phyloP scores from a whole-genome alignment of 768 basidiomycete species.

The Tricholoma sp. region DNA sequence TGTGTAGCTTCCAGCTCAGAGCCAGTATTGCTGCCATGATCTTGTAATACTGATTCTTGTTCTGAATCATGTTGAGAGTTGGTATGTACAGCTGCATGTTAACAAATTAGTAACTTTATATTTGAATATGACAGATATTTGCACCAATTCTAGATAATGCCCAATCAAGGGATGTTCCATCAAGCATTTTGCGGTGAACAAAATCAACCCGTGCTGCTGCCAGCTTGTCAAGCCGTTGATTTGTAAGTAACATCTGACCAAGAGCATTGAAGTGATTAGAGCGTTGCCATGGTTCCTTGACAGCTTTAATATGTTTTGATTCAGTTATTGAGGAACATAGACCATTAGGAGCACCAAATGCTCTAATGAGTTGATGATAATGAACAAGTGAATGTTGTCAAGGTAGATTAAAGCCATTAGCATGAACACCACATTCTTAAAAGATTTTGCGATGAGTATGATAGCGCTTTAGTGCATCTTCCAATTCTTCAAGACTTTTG shows the following conservation, averaged over 20 bases:
- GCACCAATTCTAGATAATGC: background rate
- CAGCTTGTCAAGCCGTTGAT: constrained; percentile 9
- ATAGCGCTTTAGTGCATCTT: constrained; percentile 17
- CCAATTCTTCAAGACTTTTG: constrained; percentile 13
- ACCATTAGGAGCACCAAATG: constrained; percentile 25
- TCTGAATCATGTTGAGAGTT: background rate
- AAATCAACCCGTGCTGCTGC: constrained; percentile 7
- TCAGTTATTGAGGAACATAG: constrained; percentile 30
- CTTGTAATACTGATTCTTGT: background rate
- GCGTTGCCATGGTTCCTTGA: constrained; percentile 19
- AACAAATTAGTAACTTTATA: background rate
- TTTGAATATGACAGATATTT: background rate
- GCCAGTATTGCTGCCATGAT: background rate
- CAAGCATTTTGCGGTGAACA: constrained; percentile 1
- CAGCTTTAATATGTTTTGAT: constrained; percentile 6
- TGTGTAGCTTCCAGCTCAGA: too few species aligned
- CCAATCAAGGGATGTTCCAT: background rate
- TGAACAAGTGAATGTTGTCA: constrained; percentile 20
- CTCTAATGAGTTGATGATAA: constrained; percentile 14
- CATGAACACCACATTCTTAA: background rate
- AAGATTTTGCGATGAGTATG: constrained; percentile 22
- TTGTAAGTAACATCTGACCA: constrained; percentile 17
- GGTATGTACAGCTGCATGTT: background rate
- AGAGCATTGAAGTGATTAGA: constrained; percentile 16
- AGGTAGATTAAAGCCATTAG: constrained; percentile 6